Evolutionary conservation across 2,329 filamentous ascomycete species (phyloP).

Genomic region (Colletotrichum sp.): DNA sequence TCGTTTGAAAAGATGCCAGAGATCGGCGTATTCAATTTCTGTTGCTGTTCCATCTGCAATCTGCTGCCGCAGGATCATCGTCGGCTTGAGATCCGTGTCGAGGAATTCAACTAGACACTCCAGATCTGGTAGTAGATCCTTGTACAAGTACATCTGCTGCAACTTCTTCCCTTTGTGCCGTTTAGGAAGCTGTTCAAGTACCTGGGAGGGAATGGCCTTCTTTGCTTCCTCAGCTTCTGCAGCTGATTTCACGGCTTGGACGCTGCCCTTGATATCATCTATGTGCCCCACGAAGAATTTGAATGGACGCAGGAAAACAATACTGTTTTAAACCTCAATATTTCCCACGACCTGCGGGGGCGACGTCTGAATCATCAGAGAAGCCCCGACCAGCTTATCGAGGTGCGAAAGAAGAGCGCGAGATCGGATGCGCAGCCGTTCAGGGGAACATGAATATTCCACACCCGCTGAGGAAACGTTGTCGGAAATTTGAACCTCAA

Average conservation of each 20-base stretch:
- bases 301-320: background rate
- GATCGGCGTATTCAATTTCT: slow-evolving; percentile 16
- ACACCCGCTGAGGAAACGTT: background rate
- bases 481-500: background rate
- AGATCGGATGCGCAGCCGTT: background rate
- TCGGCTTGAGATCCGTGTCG: slow-evolving; percentile 12
- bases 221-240: background rate
- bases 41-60: slow-evolving; percentile 6
- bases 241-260: background rate
- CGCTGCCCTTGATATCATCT: background rate
- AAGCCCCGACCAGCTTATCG: background rate
- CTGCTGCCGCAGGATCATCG: background rate
- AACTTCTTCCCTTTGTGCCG: background rate
- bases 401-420: background rate
- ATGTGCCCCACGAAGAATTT: background rate
- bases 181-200: background rate
- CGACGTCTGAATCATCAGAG: background rate
- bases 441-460: background rate
- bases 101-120: slow-evolving; percentile 19
- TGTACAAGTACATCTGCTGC: background rate
- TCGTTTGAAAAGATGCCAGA: slow-evolving; percentile 21
- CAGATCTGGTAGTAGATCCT: background rate
- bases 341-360: background rate
- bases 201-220: background rate
- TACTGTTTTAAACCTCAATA: background rate